A percentile compares a stretch with the other conserved stretches of the same genome.
These are phyloP conservation scores for Calonectria multiphialidica DNA, from an alignment of 2,329 filamentous ascomycete genomes.

Conservation along the genomic window DNA sequence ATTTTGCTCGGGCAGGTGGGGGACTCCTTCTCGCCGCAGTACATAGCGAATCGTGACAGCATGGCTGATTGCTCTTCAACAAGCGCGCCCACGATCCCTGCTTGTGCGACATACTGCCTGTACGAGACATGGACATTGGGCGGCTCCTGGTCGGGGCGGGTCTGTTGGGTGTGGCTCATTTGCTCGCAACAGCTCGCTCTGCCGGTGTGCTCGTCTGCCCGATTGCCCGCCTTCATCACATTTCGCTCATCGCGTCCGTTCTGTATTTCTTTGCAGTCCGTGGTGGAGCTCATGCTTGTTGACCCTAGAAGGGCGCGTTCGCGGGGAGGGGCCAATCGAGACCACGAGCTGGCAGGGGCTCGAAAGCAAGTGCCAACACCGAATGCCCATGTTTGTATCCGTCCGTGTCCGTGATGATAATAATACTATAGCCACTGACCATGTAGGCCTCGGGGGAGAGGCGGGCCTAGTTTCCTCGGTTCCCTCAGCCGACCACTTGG, in stretches of 20 bases:
- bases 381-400: conserved; percentile 12
- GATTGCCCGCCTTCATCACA: conserved; percentile 9
- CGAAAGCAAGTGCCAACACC: conserved; percentile 9
- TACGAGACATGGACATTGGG: conserved; percentile 17
- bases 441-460: conserved; percentile 35
- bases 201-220: background rate
- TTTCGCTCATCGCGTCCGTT: conserved; percentile 8
- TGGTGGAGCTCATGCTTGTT: conserved; percentile 10
- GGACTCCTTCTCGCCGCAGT: conserved; percentile 22
- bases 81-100: conserved; percentile 32
- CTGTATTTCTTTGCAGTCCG: conserved; percentile 7
- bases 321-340: conserved; percentile 17
- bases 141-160: conserved; percentile 7
- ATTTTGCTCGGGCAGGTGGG: conserved; percentile 38
- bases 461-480: conserved; percentile 43
- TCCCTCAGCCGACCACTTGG: conserved; percentile 37
- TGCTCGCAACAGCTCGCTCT: conserved; percentile 17
- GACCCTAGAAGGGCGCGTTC: conserved; percentile 19
- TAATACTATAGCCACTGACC: conserved; percentile 25
- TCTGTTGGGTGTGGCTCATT: conserved; percentile 21
- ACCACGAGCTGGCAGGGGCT: conserved; percentile 10
- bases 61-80: conserved; percentile 24
- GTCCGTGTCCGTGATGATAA: conserved; percentile 13
- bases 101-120: conserved; percentile 26
- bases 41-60: conserved; percentile 30